Evolutionary conservation across 352 stramenopile genomes (phyloP), one percentile per base, ranked within the genome.

Genomic region (Globisporangium polare): DNA sequence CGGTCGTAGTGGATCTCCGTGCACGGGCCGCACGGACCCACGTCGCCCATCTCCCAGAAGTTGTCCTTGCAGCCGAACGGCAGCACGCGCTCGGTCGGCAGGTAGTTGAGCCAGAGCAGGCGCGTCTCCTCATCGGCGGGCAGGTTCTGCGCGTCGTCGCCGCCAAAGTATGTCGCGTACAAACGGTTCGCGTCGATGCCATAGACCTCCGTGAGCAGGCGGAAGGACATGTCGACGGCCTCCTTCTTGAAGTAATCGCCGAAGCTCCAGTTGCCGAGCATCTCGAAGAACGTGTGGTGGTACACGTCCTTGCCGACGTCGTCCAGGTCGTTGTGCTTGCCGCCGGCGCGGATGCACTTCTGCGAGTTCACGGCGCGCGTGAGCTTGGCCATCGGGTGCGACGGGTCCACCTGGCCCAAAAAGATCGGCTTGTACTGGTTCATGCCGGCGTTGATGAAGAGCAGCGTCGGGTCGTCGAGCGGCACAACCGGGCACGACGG

Each of bases 371-470:
- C 82, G 1, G 96, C 98, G 33, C 95, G 83, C 68, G 78, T 86
- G 18, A 99, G 79, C 56, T 90, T 93, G 26, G 90, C 88, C 67
- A 99, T 89, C 17, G 92, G 90, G 63, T 90, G 91, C 50, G 73
- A 86, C 17, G 97, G 97, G 73, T 98, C 94, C n/a, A 96, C 93
- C 69, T 98, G 93, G 22, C 97, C 97, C 53, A 99, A 67, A 73
- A 99, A 99, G 58, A 99, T 99, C 22, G 98, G 96, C 80, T 99
- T 99, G 87, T 98, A 99, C 74, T 99, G 98, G 80, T 99, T 99
- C 98, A 99, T 99, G 33, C 98, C 98, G 5, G 97, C 97, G 74
- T 99, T 99, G 63, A 98, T 95, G 66, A 99, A 99, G 24, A 99
- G 86, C 59, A 99, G 74, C 22, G 98, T 99, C 37, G 97, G 97